phyloP scores from a whole-genome alignment of 129 eudicot genomes.

The Sambucus nigra region DNA sequence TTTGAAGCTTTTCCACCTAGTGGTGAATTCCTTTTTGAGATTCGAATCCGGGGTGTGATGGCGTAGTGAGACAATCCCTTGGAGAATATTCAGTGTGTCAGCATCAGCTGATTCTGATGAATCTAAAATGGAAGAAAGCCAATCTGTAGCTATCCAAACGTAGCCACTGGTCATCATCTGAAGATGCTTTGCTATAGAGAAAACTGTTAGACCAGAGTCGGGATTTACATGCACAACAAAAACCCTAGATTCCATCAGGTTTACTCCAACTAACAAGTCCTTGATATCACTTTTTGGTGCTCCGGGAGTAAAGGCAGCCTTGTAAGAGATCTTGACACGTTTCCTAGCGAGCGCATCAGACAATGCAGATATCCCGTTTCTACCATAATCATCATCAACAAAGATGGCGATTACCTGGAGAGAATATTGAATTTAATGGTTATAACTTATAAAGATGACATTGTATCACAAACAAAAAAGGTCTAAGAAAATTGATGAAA shows the following conservation, averaged over 20 bases:
- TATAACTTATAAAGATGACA: too few species aligned
- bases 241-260: slow-evolving; percentile 24
- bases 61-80: slow-evolving; percentile 22
- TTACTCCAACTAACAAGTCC: slow-evolving; percentile 16
- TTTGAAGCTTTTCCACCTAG: slow-evolving; percentile 15
- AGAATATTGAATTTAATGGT: too few species aligned
- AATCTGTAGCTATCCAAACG: slow-evolving; percentile 34
- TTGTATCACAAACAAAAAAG: too few species aligned
- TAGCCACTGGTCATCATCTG: slow-evolving; percentile 23
- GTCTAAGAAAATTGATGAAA: too few species aligned
- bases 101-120: slow-evolving; percentile 13
- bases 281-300: slow-evolving; percentile 15
- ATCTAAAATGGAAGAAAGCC: slow-evolving; percentile 25
- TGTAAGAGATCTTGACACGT: slow-evolving; percentile 20
- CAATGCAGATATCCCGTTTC: slow-evolving; percentile 18
- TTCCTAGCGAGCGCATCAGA: slow-evolving; percentile 19
- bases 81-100: slow-evolving; percentile 15
- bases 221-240: slow-evolving; percentile 29
- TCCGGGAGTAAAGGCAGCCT: slow-evolving; percentile 23
- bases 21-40: slow-evolving; percentile 7
- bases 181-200: slow-evolving; percentile 13
- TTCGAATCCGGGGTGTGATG: slow-evolving; percentile 26
- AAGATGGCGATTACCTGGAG: slow-evolving; percentile 18
- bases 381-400: slow-evolving; percentile 21
- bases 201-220: slow-evolving; percentile 23